Conservation (phyloP, 2,329 filamentous ascomycete species). For the Pseudopyrenochaeta lycopersici region DNA sequence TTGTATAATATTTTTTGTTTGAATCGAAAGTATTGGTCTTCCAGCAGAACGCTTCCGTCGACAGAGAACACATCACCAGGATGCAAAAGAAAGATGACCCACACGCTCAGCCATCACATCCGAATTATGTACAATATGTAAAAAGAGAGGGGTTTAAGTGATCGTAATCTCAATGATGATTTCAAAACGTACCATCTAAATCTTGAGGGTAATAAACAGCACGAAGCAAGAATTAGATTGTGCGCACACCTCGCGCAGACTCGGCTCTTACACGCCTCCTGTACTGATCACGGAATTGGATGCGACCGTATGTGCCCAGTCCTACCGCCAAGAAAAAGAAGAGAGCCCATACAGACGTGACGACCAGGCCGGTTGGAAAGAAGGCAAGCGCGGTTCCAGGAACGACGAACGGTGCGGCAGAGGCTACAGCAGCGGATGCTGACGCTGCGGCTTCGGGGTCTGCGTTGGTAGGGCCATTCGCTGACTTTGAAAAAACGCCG, state of each 20-base stretch:
- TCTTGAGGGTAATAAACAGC: conserved; percentile 1
- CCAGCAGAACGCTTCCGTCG: background rate
- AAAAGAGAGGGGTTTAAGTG: conserved; percentile 21
- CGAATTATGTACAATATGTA: conserved; percentile 30
- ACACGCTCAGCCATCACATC: background rate
- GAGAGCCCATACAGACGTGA: conserved; percentile 70
- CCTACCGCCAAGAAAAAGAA: conserved; percentile 64
- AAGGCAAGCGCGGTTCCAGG: conserved; percentile 74
- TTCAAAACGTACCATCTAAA: conserved; percentile 2
- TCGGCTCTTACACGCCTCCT: conserved; percentile 60
- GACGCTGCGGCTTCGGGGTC: conserved; percentile 54
- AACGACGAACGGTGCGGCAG: conserved; percentile 67
- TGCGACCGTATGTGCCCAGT: conserved; percentile 72
- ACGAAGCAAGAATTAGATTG: conserved; percentile 36
- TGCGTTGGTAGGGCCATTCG: conserved; percentile 56
- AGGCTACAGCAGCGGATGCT: conserved; percentile 52
- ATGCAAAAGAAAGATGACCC: background rate
- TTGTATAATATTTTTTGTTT: background rate
- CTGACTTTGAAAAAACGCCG: conserved; percentile 71
- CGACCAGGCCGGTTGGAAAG: conserved; percentile 74
- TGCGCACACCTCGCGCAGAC: conserved; percentile 39
- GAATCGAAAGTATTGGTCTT: too few species aligned
- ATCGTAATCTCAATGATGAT: conserved; percentile 22
- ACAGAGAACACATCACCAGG: conserved; percentile 13
- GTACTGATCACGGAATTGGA: conserved; percentile 72